phyloP scores from a whole-genome alignment of 345 rosid species.

The Brassica incana region DNA sequence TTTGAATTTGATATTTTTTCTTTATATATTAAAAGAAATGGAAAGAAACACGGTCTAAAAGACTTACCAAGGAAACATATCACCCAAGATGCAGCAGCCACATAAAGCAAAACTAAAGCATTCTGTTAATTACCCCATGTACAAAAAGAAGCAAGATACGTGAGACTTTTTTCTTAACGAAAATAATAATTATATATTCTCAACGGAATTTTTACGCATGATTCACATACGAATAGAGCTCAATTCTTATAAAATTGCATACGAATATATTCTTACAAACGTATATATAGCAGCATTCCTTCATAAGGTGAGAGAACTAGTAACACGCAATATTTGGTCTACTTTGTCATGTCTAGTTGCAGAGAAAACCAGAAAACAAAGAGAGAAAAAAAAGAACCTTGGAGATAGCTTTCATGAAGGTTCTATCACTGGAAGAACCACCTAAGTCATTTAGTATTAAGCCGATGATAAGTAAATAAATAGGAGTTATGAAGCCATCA shows the following conservation, averaged over 20 bases:
- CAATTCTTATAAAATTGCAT: too few relatives aligned
- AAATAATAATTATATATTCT: neutral
- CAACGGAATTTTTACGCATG: neutral
- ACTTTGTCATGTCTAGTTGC: too few relatives aligned
- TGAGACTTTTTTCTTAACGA: neutral
- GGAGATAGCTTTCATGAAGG: conserved; percentile 45
- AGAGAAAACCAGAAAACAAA: neutral
- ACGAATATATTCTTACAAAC: too few relatives aligned
- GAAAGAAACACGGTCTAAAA: neutral
- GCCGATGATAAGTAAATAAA: conserved; percentile 43
- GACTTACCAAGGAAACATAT: neutral
- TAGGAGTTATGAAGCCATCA: conserved; percentile 66
- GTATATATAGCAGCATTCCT: too few relatives aligned
- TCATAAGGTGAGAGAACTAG: too few relatives aligned
- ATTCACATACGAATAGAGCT: neutral
- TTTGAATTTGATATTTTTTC: neutral
- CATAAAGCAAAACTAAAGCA: neutral
- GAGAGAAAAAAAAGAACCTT: conserved; percentile 40
- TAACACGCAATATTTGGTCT: too few relatives aligned
- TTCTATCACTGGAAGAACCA: conserved; percentile 12
- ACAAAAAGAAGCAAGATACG: neutral
- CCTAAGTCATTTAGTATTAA: conserved; percentile 65
- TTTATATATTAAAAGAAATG: neutral
- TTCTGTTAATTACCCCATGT: neutral
- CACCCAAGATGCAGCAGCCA: neutral